Percentiles rank a stretch among this genome's conserved stretches.
phyloP scores from a whole-genome alignment of 495 filamentous ascomycete species.

The Apiosordaria backusii region DNA sequence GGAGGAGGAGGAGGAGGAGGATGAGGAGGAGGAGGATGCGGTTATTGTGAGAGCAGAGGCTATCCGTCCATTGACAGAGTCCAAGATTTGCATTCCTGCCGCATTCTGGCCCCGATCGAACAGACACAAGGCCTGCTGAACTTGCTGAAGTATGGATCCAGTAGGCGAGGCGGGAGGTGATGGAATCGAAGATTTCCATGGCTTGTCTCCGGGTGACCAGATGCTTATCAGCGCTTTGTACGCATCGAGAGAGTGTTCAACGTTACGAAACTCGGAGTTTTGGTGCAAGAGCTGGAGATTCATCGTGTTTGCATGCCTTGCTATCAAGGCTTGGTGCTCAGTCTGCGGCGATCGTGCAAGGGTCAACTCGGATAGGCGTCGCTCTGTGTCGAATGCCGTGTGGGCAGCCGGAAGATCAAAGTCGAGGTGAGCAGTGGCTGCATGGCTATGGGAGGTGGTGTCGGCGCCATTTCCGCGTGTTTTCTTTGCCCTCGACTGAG shows the following conservation, averaged over 20 bases:
- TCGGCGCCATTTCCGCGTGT: background rate
- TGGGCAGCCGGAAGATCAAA: background rate
- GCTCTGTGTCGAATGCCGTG: background rate
- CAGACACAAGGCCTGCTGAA: slow-evolving; percentile 21
- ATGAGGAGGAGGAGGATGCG: background rate
- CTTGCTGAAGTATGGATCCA: slow-evolving; percentile 27
- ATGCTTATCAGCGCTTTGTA: slow-evolving; percentile 17
- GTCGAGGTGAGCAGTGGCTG: background rate
- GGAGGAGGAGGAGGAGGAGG: background rate
- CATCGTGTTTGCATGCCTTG: background rate
- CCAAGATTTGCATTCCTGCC: background rate
- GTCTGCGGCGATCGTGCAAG: no score
- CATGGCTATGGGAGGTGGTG: background rate
- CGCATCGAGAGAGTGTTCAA: slow-evolving; percentile 13
- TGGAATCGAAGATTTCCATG: slow-evolving; percentile 5
- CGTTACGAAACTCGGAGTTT: slow-evolving; percentile 4
- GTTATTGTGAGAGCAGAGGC: slow-evolving; percentile 3
- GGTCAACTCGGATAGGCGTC: no score
- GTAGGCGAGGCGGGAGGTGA: background rate
- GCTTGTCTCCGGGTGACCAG: slow-evolving; percentile 12
- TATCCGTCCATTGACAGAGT: background rate
- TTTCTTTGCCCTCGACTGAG: slow-evolving; percentile 11
- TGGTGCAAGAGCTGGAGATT: background rate
- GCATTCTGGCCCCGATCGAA: slow-evolving; percentile 11
- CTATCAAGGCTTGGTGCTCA: background rate